Evolutionary conservation across 768 basidiomycete species (phyloP).

Genomic region (Clitopilus hobsonii): DNA sequence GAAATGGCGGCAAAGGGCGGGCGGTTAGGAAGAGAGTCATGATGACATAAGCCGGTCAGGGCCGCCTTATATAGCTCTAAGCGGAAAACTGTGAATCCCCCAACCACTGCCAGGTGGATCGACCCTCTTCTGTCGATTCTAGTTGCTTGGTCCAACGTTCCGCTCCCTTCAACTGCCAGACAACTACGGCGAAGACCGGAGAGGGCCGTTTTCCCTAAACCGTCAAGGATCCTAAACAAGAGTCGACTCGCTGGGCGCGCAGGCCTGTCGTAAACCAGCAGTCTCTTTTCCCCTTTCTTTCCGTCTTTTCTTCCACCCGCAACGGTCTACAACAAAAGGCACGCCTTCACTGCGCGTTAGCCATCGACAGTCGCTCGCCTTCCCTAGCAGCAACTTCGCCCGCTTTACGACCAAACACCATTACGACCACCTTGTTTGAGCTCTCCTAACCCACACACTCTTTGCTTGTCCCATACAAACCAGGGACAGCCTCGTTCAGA

Average conservation of each 20-base stretch:
- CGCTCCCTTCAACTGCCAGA: conserved; percentile 24
- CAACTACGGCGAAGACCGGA: conserved; percentile 38
- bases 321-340: conserved; percentile 55
- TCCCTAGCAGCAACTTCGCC: conserved; percentile 24
- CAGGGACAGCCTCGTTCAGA: conserved; percentile 36
- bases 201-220: conserved; percentile 31
- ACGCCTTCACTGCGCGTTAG: conserved; percentile 93
- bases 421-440: conserved; percentile 56
- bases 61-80: conserved; percentile 9
- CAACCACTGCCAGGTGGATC: conserved; percentile 39
- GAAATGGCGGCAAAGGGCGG: conserved; percentile 1
- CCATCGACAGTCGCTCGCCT: conserved; percentile 33
- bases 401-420: conserved; percentile 54
- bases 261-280: conserved; percentile 23
- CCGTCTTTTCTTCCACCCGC: conserved; percentile 21
- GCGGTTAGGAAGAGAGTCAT: background rate
- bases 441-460: conserved; percentile 23
- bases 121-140: conserved; percentile 47
- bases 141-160: conserved; percentile 36
- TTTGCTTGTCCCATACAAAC: conserved; percentile 18
- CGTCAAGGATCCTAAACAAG: conserved; percentile 14
- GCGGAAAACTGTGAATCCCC: conserved; percentile 21
- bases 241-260: conserved; percentile 26
- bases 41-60: conserved; percentile 3
- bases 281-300: conserved; percentile 24